Evolutionary conservation across 306 rosid species (phyloP).

Genomic region (Malus sylvestris): DNA sequence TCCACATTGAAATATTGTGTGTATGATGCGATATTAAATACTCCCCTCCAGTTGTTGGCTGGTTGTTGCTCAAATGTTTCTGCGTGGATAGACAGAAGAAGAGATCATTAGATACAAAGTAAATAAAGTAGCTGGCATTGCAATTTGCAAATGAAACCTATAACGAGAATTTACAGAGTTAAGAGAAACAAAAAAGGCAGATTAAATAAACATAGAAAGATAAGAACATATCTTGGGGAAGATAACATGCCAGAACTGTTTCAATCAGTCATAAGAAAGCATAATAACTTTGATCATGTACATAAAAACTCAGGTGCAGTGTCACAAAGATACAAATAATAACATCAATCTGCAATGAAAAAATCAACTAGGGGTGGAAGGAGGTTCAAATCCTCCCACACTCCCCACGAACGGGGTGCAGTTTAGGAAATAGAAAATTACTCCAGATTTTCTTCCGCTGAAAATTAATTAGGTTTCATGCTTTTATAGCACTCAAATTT

Average conservation of each 20-base stretch:
- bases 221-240: background rate
- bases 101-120: background rate
- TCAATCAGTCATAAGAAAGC: background rate
- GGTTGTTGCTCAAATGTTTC: slow-evolving; percentile 89
- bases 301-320: background rate
- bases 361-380: background rate
- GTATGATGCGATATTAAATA: slow-evolving; percentile 75
- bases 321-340: background rate
- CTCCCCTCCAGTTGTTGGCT: slow-evolving; percentile 80
- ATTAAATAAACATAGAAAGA: background rate
- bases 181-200: background rate
- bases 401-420: background rate
- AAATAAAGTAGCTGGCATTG: background rate
- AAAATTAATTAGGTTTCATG: background rate
- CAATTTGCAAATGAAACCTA: background rate
- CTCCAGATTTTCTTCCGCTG: background rate
- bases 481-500: background rate
- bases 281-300: background rate
- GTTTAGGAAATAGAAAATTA: background rate
- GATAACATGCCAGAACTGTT: background rate
- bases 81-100: slow-evolving; percentile 27
- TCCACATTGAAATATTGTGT: slow-evolving; percentile 85
- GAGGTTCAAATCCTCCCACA: background rate
- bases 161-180: background rate
- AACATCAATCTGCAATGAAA: background rate